phyloP scores from a whole-genome alignment of 495 filamentous ascomycete genomes.

The Acidomyces sp. region DNA sequence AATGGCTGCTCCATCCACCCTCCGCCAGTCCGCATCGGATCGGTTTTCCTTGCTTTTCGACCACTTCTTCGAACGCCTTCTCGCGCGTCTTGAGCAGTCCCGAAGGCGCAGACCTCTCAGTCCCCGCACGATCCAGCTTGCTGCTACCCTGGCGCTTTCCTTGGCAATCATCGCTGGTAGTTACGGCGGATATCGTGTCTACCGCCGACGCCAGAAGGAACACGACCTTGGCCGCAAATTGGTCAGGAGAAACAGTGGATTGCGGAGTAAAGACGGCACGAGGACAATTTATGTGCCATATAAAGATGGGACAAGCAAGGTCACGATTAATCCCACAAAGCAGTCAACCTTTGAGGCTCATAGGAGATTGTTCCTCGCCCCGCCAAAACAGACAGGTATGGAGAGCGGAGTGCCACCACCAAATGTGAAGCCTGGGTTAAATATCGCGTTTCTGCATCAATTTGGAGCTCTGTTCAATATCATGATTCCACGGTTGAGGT shows the following conservation, averaged over 20 bases:
- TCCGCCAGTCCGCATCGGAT: conserved; percentile 12
- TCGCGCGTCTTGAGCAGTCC: conserved; percentile 6
- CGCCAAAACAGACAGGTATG: conserved; percentile 62
- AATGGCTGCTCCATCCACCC: conserved; percentile 22
- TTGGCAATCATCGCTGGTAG: conserved; percentile 62
- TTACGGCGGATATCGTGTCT: conserved; percentile 63
- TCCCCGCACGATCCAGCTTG: conserved; percentile 53
- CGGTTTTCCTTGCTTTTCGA: conserved; percentile 23
- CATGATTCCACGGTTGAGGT: conserved; percentile 89
- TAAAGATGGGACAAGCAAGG: conserved; percentile 68
- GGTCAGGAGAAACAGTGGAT: conserved; percentile 79
- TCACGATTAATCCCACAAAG: conserved; percentile 87
- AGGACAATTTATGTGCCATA: conserved; percentile 92
- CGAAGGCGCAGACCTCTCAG: conserved; percentile 27
- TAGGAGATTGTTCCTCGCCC: conserved; percentile 81
- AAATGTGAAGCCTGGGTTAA: conserved; percentile 85
- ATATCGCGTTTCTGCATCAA: conserved; percentile 96
- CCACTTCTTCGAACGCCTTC: conserved; percentile 16
- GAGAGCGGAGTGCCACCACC: conserved; percentile 57
- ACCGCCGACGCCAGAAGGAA: conserved; percentile 55
- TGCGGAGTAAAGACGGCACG: conserved; percentile 85
- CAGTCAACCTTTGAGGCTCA: conserved; percentile 92
- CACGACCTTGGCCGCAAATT: conserved; percentile 65
- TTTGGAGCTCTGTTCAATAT: conserved; percentile 91
- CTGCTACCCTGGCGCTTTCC: conserved; percentile 59